Evolutionary conservation across 805 yeast species (phyloP).

Genomic region (Candida glaebosa): DNA sequence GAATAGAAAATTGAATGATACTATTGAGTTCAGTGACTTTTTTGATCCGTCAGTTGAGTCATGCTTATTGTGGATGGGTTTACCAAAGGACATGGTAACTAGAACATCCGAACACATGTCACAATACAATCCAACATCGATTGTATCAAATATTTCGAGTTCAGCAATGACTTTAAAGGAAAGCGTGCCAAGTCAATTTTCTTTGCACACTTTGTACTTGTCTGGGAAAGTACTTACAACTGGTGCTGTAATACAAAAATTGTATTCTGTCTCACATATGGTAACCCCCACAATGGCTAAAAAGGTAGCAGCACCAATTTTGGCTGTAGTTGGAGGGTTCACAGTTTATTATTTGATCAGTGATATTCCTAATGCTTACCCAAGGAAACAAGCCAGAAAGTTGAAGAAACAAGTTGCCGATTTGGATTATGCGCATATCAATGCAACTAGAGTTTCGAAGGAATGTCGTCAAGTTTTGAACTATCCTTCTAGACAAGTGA

Average conservation of each 20-base stretch:
- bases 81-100: conserved; percentile 27
- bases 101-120: conserved; percentile 26
- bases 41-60: conserved; percentile 73
- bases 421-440: conserved; percentile 73
- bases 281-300: conserved; percentile 39
- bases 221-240: conserved; percentile 38
- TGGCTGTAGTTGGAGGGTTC: conserved; percentile 48
- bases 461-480: conserved; percentile 81
- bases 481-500: conserved; percentile 80
- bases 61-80: conserved; percentile 45
- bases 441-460: conserved; percentile 72
- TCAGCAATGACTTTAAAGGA: conserved; percentile 29
- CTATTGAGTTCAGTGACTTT: conserved; percentile 67
- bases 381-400: conserved; percentile 74
- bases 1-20: conserved; percentile 54
- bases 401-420: conserved; percentile 59
- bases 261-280: conserved; percentile 29
- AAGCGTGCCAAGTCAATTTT: conserved; percentile 34
- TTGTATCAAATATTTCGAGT: conserved; percentile 27
- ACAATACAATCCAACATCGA: conserved; percentile 29
- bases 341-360: conserved; percentile 60
- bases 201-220: conserved; percentile 38
- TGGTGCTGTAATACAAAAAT: conserved; percentile 40
- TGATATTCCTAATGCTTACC: conserved; percentile 88
- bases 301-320: conserved; percentile 51